Conservation (phyloP, 2,329 filamentous ascomycete species). For the Botryosphaeria dothidea region DNA sequence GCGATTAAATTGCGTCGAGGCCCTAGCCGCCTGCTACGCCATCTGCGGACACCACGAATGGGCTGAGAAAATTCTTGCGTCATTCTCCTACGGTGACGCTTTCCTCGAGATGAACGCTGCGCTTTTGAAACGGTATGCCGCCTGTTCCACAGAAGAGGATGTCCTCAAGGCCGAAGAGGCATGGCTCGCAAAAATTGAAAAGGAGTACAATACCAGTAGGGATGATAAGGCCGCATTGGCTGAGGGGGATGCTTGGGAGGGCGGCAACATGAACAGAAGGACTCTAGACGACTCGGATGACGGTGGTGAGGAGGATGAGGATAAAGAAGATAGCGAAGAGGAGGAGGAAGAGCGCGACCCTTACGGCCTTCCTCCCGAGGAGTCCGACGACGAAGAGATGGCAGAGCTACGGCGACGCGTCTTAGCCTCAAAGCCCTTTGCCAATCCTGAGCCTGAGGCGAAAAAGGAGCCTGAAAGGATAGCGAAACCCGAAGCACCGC, state of each 20-base stretch:
- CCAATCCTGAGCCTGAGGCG: constrained; percentile 54
- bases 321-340: constrained; percentile 42
- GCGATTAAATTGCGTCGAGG: constrained; percentile 94
- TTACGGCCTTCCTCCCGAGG: constrained; percentile 72
- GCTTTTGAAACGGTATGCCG: constrained; percentile 80
- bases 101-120: constrained; percentile 90
- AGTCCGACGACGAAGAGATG: constrained; percentile 86
- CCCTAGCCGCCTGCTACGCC: constrained; percentile 85
- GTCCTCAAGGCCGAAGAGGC: constrained; percentile 82
- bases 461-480: constrained; percentile 65
- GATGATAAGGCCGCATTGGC: constrained; percentile 59
- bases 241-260: constrained; percentile 80
- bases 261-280: constrained; percentile 80
- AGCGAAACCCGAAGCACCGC: constrained; percentile 47
- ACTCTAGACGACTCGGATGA: constrained; percentile 40
- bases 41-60: constrained; percentile 92
- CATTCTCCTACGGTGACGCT: constrained; percentile 84
- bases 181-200: constrained; percentile 88
- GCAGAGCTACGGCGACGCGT: constrained; percentile 86
- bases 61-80: constrained; percentile 79
- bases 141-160: constrained; percentile 75
- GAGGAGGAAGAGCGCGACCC: constrained; percentile 61
- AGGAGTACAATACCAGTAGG: constrained; percentile 81
- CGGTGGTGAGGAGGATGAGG: constrained; percentile 45
- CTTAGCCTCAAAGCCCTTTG: constrained; percentile 87